phyloP scores from a whole-genome alignment of 1,139 yeast species.

The Blastobotrys elegans region DNA sequence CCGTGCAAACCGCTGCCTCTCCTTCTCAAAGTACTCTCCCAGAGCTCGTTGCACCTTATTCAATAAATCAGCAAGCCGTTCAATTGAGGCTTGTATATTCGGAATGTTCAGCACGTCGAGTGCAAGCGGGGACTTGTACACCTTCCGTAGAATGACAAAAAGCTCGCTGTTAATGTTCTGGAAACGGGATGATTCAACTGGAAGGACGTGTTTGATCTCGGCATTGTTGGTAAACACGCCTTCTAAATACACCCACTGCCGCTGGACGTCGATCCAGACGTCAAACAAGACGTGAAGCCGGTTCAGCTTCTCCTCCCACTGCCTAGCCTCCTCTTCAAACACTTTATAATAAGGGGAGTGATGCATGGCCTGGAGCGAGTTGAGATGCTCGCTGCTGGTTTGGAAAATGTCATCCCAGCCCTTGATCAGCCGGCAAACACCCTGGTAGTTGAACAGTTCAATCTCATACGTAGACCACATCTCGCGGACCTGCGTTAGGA shows the following conservation, averaged over 20 bases:
- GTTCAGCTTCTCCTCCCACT: constrained; percentile 55
- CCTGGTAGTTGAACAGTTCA: constrained; percentile 52
- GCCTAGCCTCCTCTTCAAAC: constrained; percentile 56
- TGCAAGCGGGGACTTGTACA: constrained; percentile 48
- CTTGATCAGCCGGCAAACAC: constrained; percentile 52
- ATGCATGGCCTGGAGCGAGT: constrained; percentile 63
- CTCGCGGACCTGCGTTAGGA: constrained; percentile 42
- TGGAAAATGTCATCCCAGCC: constrained; percentile 68
- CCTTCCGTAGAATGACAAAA: constrained; percentile 46
- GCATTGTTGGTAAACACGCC: constrained; percentile 63
- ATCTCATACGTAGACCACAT: constrained; percentile 42
- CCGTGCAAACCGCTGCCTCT: constrained; percentile 72
- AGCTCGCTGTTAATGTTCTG: constrained; percentile 61
- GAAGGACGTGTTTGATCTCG: constrained; percentile 60
- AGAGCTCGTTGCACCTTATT: constrained; percentile 59
- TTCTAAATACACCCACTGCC: constrained; percentile 83
- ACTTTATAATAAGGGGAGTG: constrained; percentile 58
- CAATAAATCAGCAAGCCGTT: constrained; percentile 52
- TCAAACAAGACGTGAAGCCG: constrained; percentile 52
- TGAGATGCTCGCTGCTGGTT: constrained; percentile 55
- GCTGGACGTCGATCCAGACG: constrained; percentile 77
- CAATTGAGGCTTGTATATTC: constrained; percentile 46
- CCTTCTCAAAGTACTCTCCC: constrained; percentile 73
- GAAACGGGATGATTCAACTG: constrained; percentile 67
- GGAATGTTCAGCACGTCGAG: constrained; percentile 55